Evolutionary conservation across 2,329 filamentous ascomycete species (phyloP), one percentile per base, ranked within the genome.

Genomic region (Epichloe gansuensis): DNA sequence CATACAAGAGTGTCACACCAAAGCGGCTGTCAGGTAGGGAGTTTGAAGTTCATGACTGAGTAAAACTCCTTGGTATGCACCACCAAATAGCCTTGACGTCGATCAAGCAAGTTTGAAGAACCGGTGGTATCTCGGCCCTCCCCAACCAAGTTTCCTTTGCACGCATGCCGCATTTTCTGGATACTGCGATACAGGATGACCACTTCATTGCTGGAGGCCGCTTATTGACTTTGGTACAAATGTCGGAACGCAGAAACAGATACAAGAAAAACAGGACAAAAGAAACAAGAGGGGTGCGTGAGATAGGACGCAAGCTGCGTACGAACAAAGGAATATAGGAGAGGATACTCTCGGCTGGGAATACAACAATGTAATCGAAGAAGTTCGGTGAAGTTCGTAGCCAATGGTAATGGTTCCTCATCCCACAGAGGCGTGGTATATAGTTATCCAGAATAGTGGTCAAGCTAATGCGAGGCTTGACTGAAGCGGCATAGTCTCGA

Each of bases 291-390:
- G 34, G 9, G 21, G 39, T 35, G 4, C 25, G 36, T 34, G 34
- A 47, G 35, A 44, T 49, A 51, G 44, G 52, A 44, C 49, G 45
- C 45, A 36, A 35, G 45, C 13, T 31, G 27, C 34, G 23, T 51
- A 27, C 34, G 35, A 17, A 42, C 17, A 48, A 45, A 53, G 7
- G 35, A 38, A 49, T 25, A 41, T n/a, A 6, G 21, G 31, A 12
- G 39, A 48, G 45, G 40, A 39, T 48, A 27, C 38, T 25, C 23
- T 42, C 11, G 44, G 39, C 27, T 42, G 11, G 7, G 4, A 17
- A 43, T 35, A 15, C 31, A 41, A 23, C 23, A 23, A 49, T 31
- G 21, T 25, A 47, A 17, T 38, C 39, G n/a, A 42, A 34, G 23
- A 49, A 49, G 38, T 46, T 25, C 25, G 34, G 12, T 23, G 3